These are phyloP conservation scores for Astrothelium macrocarpum DNA, from an alignment of 495 filamentous ascomycete genomes.

Conservation along the genomic window DNA sequence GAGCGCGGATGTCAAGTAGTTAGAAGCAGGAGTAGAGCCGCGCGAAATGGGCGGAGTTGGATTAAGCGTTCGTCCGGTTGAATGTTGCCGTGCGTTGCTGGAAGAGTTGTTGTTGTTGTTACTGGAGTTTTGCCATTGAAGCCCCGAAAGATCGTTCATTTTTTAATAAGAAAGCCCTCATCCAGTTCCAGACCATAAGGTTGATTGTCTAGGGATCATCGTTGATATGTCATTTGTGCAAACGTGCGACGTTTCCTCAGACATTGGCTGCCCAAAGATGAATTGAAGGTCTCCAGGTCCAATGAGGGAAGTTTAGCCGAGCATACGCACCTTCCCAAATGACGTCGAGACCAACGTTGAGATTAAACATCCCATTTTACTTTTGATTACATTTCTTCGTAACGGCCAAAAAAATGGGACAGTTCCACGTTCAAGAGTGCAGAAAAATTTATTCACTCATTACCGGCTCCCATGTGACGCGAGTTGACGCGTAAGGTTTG, in stretches of 20 bases:
- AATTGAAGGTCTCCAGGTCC: neutral
- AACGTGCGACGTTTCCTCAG: neutral
- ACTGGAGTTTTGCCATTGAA: neutral
- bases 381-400: neutral
- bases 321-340: neutral
- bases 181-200: neutral
- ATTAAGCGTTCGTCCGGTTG: neutral
- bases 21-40: neutral
- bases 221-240: neutral
- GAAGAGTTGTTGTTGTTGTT: neutral
- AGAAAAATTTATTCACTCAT: no score
- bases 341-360: neutral
- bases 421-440: no score
- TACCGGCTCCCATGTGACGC: no score
- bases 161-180: neutral
- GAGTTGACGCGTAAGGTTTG: no score
- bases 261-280: neutral
- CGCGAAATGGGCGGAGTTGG: neutral
- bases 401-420: no score
- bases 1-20: neutral
- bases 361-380: neutral
- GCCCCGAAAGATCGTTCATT: constrained; percentile 1
- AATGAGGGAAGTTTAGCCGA: constrained; percentile 2
- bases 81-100: neutral
- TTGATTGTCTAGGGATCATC: neutral